Percentiles rank a stretch among this genome's conserved stretches.
phyloP scores from a whole-genome alignment of 495 filamentous ascomycete genomes.

The Aspergillus leporis region DNA sequence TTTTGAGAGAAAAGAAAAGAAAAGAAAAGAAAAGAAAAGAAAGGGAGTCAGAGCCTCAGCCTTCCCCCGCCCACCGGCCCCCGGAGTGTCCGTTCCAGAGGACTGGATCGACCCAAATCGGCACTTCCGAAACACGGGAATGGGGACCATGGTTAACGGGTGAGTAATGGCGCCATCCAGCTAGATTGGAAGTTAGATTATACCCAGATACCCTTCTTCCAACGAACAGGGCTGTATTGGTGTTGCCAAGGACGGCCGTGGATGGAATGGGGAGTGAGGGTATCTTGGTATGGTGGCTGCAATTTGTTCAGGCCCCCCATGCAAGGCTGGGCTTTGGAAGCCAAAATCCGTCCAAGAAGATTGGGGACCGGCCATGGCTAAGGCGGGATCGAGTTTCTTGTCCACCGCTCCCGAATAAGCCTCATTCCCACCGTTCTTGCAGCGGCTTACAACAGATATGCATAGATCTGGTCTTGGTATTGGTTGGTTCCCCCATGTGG shows the following conservation, averaged over 20 bases:
- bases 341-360: neutral
- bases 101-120: neutral
- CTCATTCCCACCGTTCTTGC: slow-evolving; percentile 3
- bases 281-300: too few relatives aligned
- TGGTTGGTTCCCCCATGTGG: neutral
- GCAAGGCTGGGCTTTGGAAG: slow-evolving; percentile 5
- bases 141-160: too few relatives aligned
- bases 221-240: too few relatives aligned
- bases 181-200: too few relatives aligned
- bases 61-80: neutral
- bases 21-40: neutral
- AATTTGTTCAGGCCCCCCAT: slow-evolving; percentile 13
- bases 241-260: too few relatives aligned
- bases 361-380: neutral
- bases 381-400: neutral
- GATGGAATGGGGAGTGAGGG: too few relatives aligned
- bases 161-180: too few relatives aligned
- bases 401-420: slow-evolving; percentile 2
- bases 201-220: too few relatives aligned
- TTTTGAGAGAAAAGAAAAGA: too few relatives aligned
- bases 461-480: neutral
- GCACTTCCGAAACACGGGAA: neutral
- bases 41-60: neutral
- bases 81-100: too few relatives aligned
- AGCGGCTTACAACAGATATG: neutral